A percentile compares a stretch with the other conserved stretches of the same genome.
Conservation (phyloP, 441 rosid species). For the Hypseocharis bilobata region DNA sequence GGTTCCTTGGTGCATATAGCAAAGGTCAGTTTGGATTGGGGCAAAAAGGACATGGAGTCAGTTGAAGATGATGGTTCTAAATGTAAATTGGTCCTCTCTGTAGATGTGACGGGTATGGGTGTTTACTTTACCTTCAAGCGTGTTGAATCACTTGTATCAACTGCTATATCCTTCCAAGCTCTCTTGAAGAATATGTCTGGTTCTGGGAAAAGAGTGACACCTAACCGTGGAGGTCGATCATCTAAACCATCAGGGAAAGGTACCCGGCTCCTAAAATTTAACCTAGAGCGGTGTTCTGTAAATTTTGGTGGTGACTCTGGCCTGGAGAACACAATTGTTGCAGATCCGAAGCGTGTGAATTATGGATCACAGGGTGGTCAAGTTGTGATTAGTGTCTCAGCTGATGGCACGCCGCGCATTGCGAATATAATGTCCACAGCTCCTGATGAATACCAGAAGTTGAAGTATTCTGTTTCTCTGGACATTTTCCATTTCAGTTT, state of each 20-base stretch:
- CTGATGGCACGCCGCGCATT: slow-evolving; percentile 74
- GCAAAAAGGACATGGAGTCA: slow-evolving; percentile 62
- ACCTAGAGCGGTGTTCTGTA: slow-evolving; percentile 74
- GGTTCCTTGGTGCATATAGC: slow-evolving; percentile 83
- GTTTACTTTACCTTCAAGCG: slow-evolving; percentile 64
- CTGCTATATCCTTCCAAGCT: slow-evolving; percentile 69
- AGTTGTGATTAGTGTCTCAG: slow-evolving; percentile 49
- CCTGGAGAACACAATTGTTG: slow-evolving; percentile 60
- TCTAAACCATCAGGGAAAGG: slow-evolving; percentile 83
- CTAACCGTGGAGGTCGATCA: slow-evolving; percentile 39
- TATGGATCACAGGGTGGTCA: slow-evolving; percentile 99
- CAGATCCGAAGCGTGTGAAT: slow-evolving; percentile 91
- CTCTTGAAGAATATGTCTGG: slow-evolving; percentile 56
- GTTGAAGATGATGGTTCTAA: slow-evolving; percentile 49
- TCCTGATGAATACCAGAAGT: slow-evolving; percentile 48
- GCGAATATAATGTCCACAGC: slow-evolving; percentile 57
- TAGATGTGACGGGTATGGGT: slow-evolving; percentile 83
- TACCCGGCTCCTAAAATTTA: slow-evolving; percentile 61
- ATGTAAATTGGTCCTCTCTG: slow-evolving; percentile 67
- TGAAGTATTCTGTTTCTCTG: slow-evolving; percentile 67
- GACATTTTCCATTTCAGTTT: slow-evolving; percentile 65
- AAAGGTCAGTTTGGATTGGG: slow-evolving; percentile 90
- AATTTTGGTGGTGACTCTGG: slow-evolving; percentile 57
- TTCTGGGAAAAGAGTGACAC: slow-evolving; percentile 44
- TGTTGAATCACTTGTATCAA: slow-evolving; percentile 59